A percentile compares a stretch with the other conserved stretches of the same genome.
These are phyloP conservation scores for Camellia oleifera DNA, from an alignment of 179 eudicot species.

Conservation along the genomic window DNA sequence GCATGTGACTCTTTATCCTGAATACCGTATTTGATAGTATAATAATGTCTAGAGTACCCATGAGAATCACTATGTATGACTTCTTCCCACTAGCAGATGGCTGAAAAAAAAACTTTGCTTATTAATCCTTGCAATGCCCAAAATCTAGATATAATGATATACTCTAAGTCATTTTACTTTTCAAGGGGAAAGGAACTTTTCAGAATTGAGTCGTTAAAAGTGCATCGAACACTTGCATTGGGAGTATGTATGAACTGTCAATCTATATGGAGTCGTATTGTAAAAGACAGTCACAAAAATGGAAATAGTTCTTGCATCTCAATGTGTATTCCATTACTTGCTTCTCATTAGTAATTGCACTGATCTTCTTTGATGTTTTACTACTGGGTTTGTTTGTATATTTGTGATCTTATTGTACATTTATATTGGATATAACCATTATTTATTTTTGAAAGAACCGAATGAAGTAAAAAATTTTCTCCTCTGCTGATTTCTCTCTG, in stretches of 20 bases:
- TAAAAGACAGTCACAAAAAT: background rate
- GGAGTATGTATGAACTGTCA: background rate
- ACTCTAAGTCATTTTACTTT: background rate
- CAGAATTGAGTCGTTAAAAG: background rate
- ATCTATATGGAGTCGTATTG: too few relatives aligned
- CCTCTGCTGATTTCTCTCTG: background rate
- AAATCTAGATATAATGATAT: background rate
- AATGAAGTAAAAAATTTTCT: background rate
- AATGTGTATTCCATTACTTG: background rate
- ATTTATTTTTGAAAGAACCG: background rate
- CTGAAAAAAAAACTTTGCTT: background rate
- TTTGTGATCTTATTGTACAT: background rate
- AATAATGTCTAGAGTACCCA: constrained; percentile 3
- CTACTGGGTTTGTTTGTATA: background rate
- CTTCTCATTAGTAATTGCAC: background rate
- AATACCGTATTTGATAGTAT: background rate
- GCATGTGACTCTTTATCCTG: background rate
- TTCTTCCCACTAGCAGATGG: background rate
- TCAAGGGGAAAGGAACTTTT: background rate
- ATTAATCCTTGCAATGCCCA: background rate
- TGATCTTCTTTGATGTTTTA: background rate
- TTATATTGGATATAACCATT: background rate
- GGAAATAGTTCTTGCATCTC: background rate
- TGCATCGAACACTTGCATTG: background rate
- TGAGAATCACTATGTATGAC: background rate